A percentile compares a stretch with the other conserved stretches of the same genome.
These are phyloP conservation scores for Colletotrichum gigasporum DNA, from an alignment of 2,329 filamentous ascomycete genomes.

Conservation along the genomic window DNA sequence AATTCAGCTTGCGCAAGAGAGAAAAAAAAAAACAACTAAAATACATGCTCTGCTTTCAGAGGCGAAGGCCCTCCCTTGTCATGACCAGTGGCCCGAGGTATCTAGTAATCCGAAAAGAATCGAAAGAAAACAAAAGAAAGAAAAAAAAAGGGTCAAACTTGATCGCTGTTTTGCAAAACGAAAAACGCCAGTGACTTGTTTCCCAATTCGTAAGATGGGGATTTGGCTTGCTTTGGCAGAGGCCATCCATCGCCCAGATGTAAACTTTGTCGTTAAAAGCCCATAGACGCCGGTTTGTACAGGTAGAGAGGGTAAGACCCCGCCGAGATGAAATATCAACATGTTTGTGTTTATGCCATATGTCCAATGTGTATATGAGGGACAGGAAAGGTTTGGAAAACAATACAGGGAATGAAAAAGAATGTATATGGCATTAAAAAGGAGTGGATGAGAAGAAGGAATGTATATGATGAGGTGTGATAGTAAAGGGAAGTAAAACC, in stretches of 20 bases:
- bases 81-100: constrained; percentile 19
- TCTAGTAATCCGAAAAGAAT: constrained; percentile 7
- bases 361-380: constrained; percentile 2
- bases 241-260: neutral
- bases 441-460: constrained; percentile 6
- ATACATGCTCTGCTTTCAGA: constrained; percentile 15
- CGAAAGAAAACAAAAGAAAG: neutral
- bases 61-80: constrained; percentile 15
- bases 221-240: constrained; percentile 1
- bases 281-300: constrained; percentile 24
- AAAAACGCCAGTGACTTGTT: constrained; percentile 1
- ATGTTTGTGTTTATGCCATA: constrained; percentile 7
- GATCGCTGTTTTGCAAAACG: constrained; percentile 8
- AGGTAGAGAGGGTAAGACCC: neutral
- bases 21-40: neutral
- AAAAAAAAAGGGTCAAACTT: neutral
- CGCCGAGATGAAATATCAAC: neutral
- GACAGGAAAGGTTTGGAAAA: constrained; percentile 13
- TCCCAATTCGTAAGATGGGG: constrained; percentile 4
- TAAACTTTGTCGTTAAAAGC: constrained; percentile 2
- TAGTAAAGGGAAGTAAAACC: too few species aligned
- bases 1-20: neutral
- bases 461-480: neutral
- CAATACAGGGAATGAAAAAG: constrained; percentile 14
- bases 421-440: constrained; percentile 1